These are phyloP conservation scores for Lasiodiplodia citricola DNA, from an alignment of 2,329 filamentous ascomycete genomes.

Conservation along the genomic window DNA sequence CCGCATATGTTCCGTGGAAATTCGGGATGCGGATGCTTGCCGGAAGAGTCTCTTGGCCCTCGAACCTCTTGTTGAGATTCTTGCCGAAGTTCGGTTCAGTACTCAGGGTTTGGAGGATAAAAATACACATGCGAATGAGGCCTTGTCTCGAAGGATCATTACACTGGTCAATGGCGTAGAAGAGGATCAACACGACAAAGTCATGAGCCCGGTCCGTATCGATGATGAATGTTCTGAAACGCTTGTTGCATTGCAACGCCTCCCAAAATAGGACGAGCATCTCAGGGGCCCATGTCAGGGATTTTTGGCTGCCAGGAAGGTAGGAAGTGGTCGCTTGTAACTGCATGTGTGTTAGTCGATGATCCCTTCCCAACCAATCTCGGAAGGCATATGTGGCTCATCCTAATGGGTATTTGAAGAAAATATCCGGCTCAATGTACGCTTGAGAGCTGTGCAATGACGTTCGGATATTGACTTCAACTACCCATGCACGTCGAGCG, in stretches of 20 bases:
- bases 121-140: slow-evolving; percentile 95
- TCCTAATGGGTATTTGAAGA: too few relatives aligned
- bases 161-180: slow-evolving; percentile 90
- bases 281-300: slow-evolving; percentile 87
- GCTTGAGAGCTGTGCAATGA: too few relatives aligned
- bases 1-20: slow-evolving; percentile 89
- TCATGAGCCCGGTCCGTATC: slow-evolving; percentile 93
- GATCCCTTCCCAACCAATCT: not conserved
- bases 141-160: slow-evolving; percentile 87
- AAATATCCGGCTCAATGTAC: too few relatives aligned
- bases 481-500: too few relatives aligned
- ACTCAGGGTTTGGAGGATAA: slow-evolving; percentile 91
- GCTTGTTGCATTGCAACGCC: slow-evolving; percentile 93
- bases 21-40: slow-evolving; percentile 78
- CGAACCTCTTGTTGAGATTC: slow-evolving; percentile 87
- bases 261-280: slow-evolving; percentile 99
- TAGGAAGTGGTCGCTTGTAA: slow-evolving; percentile 89
- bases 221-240: slow-evolving; percentile 95
- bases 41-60: slow-evolving; percentile 86
- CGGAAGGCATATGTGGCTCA: too few relatives aligned
- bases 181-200: slow-evolving; percentile 87
- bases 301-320: slow-evolving; percentile 80
- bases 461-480: too few relatives aligned
- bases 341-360: slow-evolving; percentile 36
- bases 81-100: slow-evolving; percentile 89